Evolutionary conservation across 345 rosid genomes (phyloP).

Genomic region (Citrus australasica): DNA sequence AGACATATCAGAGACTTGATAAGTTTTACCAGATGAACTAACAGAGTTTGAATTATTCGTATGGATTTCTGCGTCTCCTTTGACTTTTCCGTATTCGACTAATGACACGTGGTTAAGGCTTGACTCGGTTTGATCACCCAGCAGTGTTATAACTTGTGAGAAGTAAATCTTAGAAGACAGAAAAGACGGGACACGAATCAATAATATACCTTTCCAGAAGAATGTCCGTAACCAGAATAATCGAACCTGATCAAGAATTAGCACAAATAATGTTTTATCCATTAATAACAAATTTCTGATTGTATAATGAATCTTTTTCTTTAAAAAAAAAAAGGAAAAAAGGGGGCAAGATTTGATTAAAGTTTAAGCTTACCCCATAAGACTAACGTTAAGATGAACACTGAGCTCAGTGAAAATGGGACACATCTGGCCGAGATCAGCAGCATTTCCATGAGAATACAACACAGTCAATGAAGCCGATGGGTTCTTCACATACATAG

Average conservation of each 20-base stretch:
- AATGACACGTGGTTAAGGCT: too few relatives aligned
- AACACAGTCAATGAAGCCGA: conserved; percentile 68
- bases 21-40: neutral
- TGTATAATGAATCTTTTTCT: neutral
- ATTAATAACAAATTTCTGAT: neutral
- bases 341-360: neutral
- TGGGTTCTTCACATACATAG: conserved; percentile 61
- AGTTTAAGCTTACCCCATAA: conserved; percentile 62
- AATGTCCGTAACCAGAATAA: conserved; percentile 88
- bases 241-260: conserved; percentile 59
- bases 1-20: neutral
- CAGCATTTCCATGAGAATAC: conserved; percentile 94
- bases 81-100: neutral
- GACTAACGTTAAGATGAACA: conserved; percentile 69
- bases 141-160: too few relatives aligned
- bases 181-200: neutral
- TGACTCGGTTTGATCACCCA: too few relatives aligned
- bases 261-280: neutral
- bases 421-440: conserved; percentile 81
- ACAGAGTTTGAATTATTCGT: neutral
- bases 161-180: neutral
- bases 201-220: conserved; percentile 75
- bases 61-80: neutral
- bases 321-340: neutral
- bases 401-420: conserved; percentile 67